Conservation (phyloP, 176 grass and related monocot genomes). For the Oryza meridionalis region DNA sequence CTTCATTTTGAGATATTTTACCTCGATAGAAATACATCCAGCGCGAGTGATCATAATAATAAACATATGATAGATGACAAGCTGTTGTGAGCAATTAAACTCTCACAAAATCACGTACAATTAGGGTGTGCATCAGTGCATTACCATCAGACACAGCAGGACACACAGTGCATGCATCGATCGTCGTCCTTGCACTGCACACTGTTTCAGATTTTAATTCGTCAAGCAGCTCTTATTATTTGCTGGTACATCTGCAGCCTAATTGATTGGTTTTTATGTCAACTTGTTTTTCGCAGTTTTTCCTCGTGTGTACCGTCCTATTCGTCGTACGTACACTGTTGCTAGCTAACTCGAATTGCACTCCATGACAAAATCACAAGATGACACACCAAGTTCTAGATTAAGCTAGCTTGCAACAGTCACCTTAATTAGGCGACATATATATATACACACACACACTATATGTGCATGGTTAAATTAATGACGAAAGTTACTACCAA, state of each 20-base stretch:
- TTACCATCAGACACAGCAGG: too few relatives aligned
- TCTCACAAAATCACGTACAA: too few relatives aligned
- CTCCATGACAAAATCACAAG: background rate
- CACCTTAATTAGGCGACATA: background rate
- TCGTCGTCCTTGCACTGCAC: background rate
- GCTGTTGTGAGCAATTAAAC: too few relatives aligned
- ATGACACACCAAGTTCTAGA: background rate
- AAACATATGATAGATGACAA: too few relatives aligned
- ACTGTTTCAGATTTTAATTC: background rate
- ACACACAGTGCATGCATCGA: background rate
- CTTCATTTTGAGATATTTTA: too few relatives aligned
- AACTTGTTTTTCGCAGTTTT: background rate
- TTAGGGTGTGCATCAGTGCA: too few relatives aligned
- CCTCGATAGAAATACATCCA: too few relatives aligned
- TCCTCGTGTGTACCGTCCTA: background rate
- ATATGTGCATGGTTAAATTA: background rate
- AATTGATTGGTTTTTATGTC: background rate
- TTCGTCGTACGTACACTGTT: background rate
- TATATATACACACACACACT: too few relatives aligned
- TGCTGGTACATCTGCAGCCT: background rate
- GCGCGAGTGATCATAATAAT: too few relatives aligned
- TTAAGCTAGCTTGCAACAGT: background rate
- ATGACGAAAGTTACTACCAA: background rate
- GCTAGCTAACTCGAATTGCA: background rate
- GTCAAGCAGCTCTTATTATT: background rate